Conservation (phyloP, 116 monocot genomes). For the Dioscorea cayenensis region DNA sequence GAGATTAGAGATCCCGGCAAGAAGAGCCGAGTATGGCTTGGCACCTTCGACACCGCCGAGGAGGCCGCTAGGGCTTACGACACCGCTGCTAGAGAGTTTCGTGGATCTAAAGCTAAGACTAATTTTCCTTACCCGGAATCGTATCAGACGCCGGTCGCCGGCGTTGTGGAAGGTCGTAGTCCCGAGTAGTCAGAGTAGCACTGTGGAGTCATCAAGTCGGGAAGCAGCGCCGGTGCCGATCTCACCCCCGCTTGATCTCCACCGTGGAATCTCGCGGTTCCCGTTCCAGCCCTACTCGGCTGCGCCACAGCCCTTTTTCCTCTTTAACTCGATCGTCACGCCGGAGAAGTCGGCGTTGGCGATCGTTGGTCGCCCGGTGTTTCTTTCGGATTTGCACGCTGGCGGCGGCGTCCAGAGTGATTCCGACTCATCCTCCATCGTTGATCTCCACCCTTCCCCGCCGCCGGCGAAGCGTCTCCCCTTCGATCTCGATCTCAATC, state of each 20-base stretch:
- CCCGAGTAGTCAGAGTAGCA: slow-evolving; percentile 36
- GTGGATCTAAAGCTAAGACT: slow-evolving; percentile 57
- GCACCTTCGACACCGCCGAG: slow-evolving; percentile 84
- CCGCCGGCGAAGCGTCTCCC: not conserved
- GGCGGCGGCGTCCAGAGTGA: slow-evolving; percentile 20
- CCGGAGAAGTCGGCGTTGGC: slow-evolving; percentile 6
- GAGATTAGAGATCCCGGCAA: slow-evolving; percentile 44
- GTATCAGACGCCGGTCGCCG: not conserved
- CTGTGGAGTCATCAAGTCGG: slow-evolving; percentile 25
- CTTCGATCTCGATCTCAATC: slow-evolving; percentile 25
- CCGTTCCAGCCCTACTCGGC: slow-evolving; percentile 16
- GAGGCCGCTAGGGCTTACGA: slow-evolving; percentile 88
- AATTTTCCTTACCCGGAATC: slow-evolving; percentile 32
- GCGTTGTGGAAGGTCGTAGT: not conserved
- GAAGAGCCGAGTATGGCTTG: slow-evolving; percentile 75
- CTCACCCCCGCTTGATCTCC: slow-evolving; percentile 6
- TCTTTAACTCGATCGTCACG: slow-evolving; percentile 19
- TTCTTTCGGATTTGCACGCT: not conserved
- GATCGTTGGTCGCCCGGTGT: not conserved
- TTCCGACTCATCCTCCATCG: slow-evolving; percentile 35
- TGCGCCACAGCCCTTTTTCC: slow-evolving; percentile 15
- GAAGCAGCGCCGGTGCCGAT: not conserved
- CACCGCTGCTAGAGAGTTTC: slow-evolving; percentile 49
- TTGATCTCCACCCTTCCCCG: slow-evolving; percentile 11
- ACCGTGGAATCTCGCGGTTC: slow-evolving; percentile 13